phyloP scores from a whole-genome alignment of 306 rosid species.

The cucumber (Cucumis sativus) region DNA sequence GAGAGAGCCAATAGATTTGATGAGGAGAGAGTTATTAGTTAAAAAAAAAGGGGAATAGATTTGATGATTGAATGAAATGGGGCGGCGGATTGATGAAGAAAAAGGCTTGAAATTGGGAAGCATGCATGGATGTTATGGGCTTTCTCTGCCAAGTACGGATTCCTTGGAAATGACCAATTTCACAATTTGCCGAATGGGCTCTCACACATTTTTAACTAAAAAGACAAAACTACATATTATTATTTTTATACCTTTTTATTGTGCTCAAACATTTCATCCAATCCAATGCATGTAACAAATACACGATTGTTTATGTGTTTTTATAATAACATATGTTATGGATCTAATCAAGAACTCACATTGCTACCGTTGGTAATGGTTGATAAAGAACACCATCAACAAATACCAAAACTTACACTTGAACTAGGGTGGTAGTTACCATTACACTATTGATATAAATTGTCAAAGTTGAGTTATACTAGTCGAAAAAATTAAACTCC shows the following conservation, averaged over 20 bases:
- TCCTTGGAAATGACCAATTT: slow-evolving; percentile 17
- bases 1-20: neutral
- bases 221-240: neutral
- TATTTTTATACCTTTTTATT: neutral
- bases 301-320: no score
- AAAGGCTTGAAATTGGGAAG: neutral
- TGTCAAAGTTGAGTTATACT: no score
- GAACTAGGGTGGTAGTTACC: no score
- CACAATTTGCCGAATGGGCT: neutral
- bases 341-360: no score
- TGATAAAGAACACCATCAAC: no score
- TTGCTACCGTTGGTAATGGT: no score
- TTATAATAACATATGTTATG: no score
- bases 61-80: slow-evolving; percentile 1
- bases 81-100: neutral
- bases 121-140: slow-evolving; percentile 16
- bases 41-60: neutral
- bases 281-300: neutral
- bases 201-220: neutral
- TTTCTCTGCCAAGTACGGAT: slow-evolving; percentile 2
- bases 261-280: neutral
- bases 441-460: no score
- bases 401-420: no score
- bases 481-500: no score
- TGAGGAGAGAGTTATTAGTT: no score